phyloP scores from a whole-genome alignment of 176 grass and related monocot species.

The Echinochloa phyllopogon region DNA sequence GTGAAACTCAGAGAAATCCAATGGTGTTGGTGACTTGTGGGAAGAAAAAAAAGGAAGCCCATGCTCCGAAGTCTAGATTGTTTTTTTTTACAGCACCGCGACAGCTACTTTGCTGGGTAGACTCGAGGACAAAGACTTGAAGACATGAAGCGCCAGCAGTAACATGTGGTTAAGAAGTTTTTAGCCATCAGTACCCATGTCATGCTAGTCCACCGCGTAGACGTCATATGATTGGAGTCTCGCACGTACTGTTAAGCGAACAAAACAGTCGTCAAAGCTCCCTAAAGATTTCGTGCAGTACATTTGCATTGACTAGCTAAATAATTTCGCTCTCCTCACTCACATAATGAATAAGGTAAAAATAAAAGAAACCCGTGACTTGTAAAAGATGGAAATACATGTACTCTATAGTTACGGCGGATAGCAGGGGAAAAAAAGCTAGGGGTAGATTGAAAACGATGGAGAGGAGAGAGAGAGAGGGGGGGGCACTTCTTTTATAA shows the following conservation, averaged over 20 bases:
- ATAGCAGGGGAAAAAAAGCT: constrained; percentile 13
- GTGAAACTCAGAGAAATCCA: background rate
- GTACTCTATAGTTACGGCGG: background rate
- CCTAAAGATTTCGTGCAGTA: constrained; percentile 18
- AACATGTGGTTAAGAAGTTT: constrained; percentile 17
- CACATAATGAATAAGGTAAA: background rate
- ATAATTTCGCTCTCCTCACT: constrained; percentile 4
- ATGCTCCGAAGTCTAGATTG: background rate
- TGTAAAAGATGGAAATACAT: background rate
- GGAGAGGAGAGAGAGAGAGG: background rate
- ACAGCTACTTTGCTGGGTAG: background rate
- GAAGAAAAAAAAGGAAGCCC: background rate
- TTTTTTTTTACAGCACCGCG: background rate
- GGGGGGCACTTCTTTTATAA: constrained; percentile 43
- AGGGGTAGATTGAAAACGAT: constrained; percentile 40
- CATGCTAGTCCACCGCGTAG: background rate
- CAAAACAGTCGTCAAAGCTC: constrained; percentile 42
- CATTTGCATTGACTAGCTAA: background rate
- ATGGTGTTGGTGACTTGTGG: background rate
- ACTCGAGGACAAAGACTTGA: background rate
- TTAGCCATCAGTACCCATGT: background rate
- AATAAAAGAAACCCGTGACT: background rate
- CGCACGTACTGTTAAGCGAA: constrained; percentile 18
- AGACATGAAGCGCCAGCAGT: background rate
- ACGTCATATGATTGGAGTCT: constrained; percentile 26